Evolutionary conservation across 2,329 filamentous ascomycete species (phyloP), one percentile per base, ranked within the genome.

Genomic region (Leptodontidium sp.): DNA sequence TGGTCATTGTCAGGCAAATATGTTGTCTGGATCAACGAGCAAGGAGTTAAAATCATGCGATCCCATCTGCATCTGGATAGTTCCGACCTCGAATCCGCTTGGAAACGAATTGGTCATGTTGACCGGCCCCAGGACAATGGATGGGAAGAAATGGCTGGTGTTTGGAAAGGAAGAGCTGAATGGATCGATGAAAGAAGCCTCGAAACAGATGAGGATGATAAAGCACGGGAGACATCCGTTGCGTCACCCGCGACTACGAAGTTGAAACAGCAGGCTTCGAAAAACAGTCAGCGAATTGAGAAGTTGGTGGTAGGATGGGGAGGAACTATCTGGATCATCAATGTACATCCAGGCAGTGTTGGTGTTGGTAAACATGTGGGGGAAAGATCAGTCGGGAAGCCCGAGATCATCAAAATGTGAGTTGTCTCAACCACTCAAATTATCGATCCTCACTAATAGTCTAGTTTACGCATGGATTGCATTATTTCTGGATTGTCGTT

Each of bases 41-140:
- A 97, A 76, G 96, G 96, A 4, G 97, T 98, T 78, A 98, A 98
- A 79, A 96, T 99, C 70, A 98, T 98, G 94, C 89, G 96, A 47
- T 93, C 93, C 4, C 93, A 96, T 78, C 78, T 97, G 24, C 89
- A 94, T 74, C 85, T 98, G 5, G 93, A 97, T 6, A 89, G 84
- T 71, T 86, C 86, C 14, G 91, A 97, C 76, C 83, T 86, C 1
- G 94, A 98, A 17, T 90, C 91, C 72, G 93, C 94, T 2, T 99
- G 97, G 97, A 97, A 96, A 80, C 88, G 95, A 11, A 93, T 99
- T 71, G 94, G 93, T 29, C 95, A 98, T 78, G 91, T 97, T 69
- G 94, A 97, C 77, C 88, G 94, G 53, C 96, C 96, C 1, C 92
- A 93, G 75, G 92, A 91, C 5, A 89, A 91, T 9, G 90, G 91